Evolutionary conservation across 257 asterid species (phyloP).

Genomic region (Solanum bulbocastanum): DNA sequence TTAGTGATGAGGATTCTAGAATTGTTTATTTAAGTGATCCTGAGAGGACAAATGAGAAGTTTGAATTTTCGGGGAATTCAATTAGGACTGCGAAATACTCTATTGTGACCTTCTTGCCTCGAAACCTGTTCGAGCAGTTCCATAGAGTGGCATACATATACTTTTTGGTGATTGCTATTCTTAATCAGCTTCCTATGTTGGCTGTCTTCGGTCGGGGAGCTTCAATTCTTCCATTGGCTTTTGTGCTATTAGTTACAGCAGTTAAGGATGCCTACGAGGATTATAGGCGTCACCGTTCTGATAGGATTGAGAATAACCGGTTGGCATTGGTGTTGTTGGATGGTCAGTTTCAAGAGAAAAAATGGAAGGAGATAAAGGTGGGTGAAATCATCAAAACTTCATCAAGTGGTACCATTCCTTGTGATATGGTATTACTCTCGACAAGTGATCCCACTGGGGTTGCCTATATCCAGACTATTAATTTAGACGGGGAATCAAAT

Average conservation of each 20-base stretch:
- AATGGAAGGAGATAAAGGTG: constrained; percentile 74
- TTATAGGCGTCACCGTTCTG: constrained; percentile 80
- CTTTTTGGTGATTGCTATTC: constrained; percentile 84
- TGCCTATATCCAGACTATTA: constrained; percentile 79
- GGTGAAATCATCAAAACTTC: constrained; percentile 73
- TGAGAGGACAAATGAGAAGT: constrained; percentile 47
- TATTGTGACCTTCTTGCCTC: constrained; percentile 75
- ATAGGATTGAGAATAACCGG: constrained; percentile 76
- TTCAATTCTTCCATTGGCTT: constrained; percentile 75
- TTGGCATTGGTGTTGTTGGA: constrained; percentile 50
- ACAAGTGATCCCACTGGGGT: constrained; percentile 90
- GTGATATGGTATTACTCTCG: constrained; percentile 91
- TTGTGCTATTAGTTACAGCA: constrained; percentile 87
- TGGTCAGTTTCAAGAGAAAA: constrained; percentile 48
- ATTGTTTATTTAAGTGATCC: constrained; percentile 67
- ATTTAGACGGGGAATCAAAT: constrained; percentile 97
- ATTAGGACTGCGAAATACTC: constrained; percentile 72
- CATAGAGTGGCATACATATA: constrained; percentile 91
- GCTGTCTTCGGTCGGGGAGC: constrained; percentile 96
- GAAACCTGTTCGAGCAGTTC: constrained; percentile 89
- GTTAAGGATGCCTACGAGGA: constrained; percentile 91
- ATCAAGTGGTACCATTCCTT: constrained; percentile 70
- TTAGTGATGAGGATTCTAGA: constrained; percentile 84
- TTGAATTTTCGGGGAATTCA: constrained; percentile 64
- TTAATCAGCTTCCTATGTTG: constrained; percentile 93